Evolutionary conservation across 805 yeast genomes (phyloP).

Genomic region (Hanseniaspora singularis): DNA sequence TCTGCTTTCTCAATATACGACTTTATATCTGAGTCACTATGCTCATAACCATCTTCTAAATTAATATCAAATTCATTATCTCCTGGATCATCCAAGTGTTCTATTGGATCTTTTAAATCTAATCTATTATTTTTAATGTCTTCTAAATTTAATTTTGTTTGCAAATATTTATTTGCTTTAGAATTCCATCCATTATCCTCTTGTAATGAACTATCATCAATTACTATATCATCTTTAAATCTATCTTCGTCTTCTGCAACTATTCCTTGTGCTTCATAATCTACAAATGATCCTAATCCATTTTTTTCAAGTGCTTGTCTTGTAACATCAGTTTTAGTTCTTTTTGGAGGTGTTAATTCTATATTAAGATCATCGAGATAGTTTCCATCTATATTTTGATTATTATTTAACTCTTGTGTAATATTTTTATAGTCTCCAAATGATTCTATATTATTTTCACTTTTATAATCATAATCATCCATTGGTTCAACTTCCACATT

Average conservation of each 20-base stretch:
- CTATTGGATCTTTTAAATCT: conserved; percentile 18
- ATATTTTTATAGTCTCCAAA: neutral
- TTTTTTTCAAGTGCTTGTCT: conserved; percentile 68
- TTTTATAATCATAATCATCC: too few relatives aligned
- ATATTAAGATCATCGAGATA: conserved; percentile 9
- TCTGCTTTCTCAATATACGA: conserved; percentile 14
- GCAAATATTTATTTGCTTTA: conserved; percentile 4
- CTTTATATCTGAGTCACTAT: conserved; percentile 3
- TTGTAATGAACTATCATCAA: too few relatives aligned
- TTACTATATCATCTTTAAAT: too few relatives aligned
- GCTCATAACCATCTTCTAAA: conserved; percentile 19
- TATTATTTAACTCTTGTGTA: neutral
- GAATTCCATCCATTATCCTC: conserved; percentile 27
- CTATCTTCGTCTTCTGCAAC: too few relatives aligned
- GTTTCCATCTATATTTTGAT: neutral
- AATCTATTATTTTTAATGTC: neutral
- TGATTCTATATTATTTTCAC: too few relatives aligned
- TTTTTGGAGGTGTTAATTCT: conserved; percentile 19
- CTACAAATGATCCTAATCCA: conserved; percentile 33
- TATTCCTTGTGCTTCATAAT: conserved; percentile 26
- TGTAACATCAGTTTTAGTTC: conserved; percentile 12
- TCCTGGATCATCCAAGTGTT: conserved; percentile 16
- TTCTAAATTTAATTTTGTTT: neutral
- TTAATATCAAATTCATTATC: conserved; percentile 18
- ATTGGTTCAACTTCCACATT: too few relatives aligned